These are phyloP conservation scores for Globisporangium mamillatum DNA, from an alignment of 352 stramenopile genomes.

Conservation along the genomic window DNA sequence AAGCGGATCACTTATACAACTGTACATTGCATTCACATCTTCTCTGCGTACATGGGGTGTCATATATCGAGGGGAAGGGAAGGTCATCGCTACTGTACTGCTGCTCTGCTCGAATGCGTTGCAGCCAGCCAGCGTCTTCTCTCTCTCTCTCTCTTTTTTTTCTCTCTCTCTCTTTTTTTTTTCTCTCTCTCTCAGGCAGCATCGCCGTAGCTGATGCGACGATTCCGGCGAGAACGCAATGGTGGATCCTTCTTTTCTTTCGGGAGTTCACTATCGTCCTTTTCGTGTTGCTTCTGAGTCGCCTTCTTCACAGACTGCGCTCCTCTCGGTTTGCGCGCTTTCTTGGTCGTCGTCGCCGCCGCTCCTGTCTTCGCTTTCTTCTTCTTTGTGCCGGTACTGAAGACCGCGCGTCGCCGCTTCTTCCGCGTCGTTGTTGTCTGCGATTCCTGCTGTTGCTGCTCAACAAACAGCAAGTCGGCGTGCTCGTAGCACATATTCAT, in stretches of 20 bases:
- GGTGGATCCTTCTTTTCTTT: too few relatives aligned
- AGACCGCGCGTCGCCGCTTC: not conserved
- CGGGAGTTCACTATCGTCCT: too few relatives aligned
- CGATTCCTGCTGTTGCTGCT: not conserved
- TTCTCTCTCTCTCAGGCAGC: not conserved
- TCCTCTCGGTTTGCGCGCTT: not conserved
- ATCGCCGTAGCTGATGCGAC: conserved; percentile 12
- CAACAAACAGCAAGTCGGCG: not conserved
- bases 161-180: not conserved
- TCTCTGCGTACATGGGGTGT: not conserved
- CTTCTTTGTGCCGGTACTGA: conserved; percentile 5
- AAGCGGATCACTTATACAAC: not conserved
- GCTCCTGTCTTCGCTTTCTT: not conserved
- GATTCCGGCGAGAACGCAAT: conserved; percentile 4
- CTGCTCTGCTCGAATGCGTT: not conserved
- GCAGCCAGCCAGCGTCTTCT: not conserved
- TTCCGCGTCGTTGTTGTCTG: conserved; percentile 18
- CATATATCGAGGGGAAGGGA: not conserved
- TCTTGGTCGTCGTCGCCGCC: not conserved
- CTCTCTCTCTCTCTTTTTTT: not conserved
- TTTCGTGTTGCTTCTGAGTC: not conserved
- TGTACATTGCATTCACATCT: not conserved
- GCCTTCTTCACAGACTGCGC: not conserved
- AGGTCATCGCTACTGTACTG: not conserved
- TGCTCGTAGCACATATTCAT: conserved; percentile 11